Evolutionary conservation across 2,329 filamentous ascomycete genomes (phyloP).

Genomic region (Fusarium penzigii): DNA sequence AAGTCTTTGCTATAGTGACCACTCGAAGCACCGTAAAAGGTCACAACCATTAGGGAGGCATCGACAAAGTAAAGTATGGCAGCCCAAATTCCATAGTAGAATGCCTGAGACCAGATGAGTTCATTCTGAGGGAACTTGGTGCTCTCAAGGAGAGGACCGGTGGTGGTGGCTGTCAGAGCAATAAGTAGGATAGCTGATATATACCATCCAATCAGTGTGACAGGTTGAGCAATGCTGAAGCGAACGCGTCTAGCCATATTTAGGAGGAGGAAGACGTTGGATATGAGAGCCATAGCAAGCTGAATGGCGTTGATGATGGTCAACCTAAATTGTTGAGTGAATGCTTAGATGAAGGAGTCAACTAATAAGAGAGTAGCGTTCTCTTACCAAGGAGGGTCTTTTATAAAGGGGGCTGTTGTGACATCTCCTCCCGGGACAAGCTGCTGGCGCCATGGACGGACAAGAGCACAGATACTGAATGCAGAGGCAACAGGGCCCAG

Average conservation of each 20-base stretch:
- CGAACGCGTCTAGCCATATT: conserved; percentile 83
- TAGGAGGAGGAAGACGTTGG: conserved; percentile 79
- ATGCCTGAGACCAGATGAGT: conserved; percentile 76
- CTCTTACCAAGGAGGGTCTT: conserved; percentile 69
- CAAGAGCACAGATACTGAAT: conserved; percentile 84
- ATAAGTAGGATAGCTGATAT: conserved; percentile 65
- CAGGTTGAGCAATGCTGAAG: conserved; percentile 79
- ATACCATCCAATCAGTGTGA: conserved; percentile 82
- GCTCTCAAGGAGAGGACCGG: conserved; percentile 51
- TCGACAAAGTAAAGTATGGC: conserved; percentile 79
- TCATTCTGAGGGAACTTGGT: conserved; percentile 42
- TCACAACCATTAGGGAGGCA: conserved; percentile 74
- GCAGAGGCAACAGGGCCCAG: conserved; percentile 85
- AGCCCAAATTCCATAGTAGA: conserved; percentile 82
- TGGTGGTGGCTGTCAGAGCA: conserved; percentile 65
- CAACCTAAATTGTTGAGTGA: conserved; percentile 49
- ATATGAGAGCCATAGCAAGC: conserved; percentile 71
- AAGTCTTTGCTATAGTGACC: conserved; percentile 79
- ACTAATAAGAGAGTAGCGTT: background rate
- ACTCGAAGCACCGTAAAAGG: conserved; percentile 72
- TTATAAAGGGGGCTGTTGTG: conserved; percentile 52
- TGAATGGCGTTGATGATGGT: conserved; percentile 76
- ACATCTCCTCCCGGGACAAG: conserved; percentile 48
- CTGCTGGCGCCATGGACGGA: conserved; percentile 72
- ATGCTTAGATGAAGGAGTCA: conserved; percentile 1